Evolutionary conservation across 2,329 filamentous ascomycete genomes (phyloP), one percentile per base, ranked within the genome.

Genomic region (Ilyonectria sp.): DNA sequence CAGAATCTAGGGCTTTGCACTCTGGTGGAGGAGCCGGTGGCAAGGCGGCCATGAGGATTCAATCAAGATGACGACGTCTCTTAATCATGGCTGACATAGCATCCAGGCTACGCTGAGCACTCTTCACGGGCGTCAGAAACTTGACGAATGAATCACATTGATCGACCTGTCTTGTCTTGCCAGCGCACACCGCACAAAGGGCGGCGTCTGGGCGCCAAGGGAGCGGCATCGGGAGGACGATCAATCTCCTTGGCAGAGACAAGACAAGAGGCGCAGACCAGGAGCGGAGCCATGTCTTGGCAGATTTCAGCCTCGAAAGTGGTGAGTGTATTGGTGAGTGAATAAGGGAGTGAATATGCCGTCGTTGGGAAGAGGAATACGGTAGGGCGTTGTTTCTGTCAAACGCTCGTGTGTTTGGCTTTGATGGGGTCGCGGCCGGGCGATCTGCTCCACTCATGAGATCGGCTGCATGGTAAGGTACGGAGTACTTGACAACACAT

Each of bases 321-420:
- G 33, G 31, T 26, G 37, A 52, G 33, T 47, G 37, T 52, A 50
- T 26, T 26, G 26, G 26, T 26, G 26, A 26, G 26, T 26, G 26
- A 26, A 6, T 26, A 5, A 26, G 26, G 26, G 26, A 26, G 26
- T 26, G 29, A 26, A 50, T 49, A 37, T 37, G 23, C 58, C 10
- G 29, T 50, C 7, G 10, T 15, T 55, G 49, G 49, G 9, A 33
- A 15, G 23, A 33, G 26, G 49, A 23, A 62, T 40, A 49, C 50
- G 40, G 59, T 49, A 23, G 50, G 43, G 40, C 26, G 60, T 57
- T 65, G 57, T 65, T 57, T 60, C 46, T 57, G 37, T 61, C 63
- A 61, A 61, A 66, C 63, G 31, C 57, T 49, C 57, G 57, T 40
- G 52, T 57, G 63, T 61, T 60, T 66, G 46, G 50, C 46, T 23